A percentile compares a stretch with the other conserved stretches of the same genome.
Conservation (phyloP, 1,284 basidiomycete genomes). For the Limonomyces culmigenus region DNA sequence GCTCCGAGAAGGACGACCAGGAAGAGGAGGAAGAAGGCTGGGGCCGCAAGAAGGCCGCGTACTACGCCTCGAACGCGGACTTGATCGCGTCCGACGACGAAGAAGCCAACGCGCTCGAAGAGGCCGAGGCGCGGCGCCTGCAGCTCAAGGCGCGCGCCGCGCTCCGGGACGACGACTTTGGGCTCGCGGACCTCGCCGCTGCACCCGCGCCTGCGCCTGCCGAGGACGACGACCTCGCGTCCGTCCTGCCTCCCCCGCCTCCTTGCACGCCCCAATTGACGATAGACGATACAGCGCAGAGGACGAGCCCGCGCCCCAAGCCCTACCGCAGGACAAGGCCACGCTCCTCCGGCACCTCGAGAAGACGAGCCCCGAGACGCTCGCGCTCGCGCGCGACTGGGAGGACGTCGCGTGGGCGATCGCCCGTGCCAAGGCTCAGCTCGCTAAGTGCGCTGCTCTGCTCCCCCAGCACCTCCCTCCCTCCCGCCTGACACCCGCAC, state of each 20-base stretch:
- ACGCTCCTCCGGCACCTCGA: conserved; percentile 60
- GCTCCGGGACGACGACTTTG: conserved; percentile 73
- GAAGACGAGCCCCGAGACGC: conserved; percentile 63
- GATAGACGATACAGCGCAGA: too few species aligned
- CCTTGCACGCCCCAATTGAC: too few species aligned
- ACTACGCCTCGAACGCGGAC: conserved; percentile 75
- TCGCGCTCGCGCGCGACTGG: conserved; percentile 64
- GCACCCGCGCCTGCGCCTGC: conserved; percentile 5
- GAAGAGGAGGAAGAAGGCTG: conserved; percentile 59
- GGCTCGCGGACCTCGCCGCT: conserved; percentile 37
- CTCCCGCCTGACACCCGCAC: conserved; percentile 3
- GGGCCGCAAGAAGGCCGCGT: conserved; percentile 63
- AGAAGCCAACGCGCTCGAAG: conserved; percentile 74
- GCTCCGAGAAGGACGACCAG: conserved; percentile 23
- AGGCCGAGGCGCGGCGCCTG: conserved; percentile 71
- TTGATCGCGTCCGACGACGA: conserved; percentile 73
- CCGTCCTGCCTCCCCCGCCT: too few species aligned
- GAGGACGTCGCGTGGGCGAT: conserved; percentile 45
- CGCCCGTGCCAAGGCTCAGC: conserved; percentile 30
- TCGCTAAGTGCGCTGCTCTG: conserved; percentile 33
- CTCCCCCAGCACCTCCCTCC: conserved; percentile 1
- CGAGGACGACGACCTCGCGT: conserved; percentile 29
- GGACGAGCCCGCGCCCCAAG: conserved; percentile 11
- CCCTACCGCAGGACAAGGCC: conserved; percentile 39
- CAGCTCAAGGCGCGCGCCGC: conserved; percentile 62